Conservation (phyloP, 352 stramenopile species). For the Globisporangium middletonii region DNA sequence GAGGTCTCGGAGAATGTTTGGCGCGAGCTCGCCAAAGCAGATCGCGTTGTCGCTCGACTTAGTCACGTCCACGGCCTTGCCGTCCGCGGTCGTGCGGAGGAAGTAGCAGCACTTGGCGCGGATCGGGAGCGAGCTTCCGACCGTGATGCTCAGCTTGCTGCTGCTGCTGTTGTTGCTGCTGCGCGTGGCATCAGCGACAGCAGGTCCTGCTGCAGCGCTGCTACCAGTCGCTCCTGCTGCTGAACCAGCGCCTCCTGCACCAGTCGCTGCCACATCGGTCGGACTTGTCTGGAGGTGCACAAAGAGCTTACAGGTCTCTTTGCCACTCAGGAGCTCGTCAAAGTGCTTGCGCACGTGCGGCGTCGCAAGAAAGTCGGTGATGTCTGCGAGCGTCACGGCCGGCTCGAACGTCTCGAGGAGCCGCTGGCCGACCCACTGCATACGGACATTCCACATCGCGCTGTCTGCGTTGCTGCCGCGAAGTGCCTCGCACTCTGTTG, state of each 20-base stretch:
- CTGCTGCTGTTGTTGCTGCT: conserved; percentile 19
- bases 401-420: conserved; percentile 80
- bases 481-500: not conserved
- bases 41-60: conserved; percentile 78
- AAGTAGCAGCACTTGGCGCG: conserved; percentile 84
- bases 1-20: conserved; percentile 76
- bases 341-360: conserved; percentile 54
- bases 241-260: no score
- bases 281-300: conserved; percentile 54
- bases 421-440: conserved; percentile 78
- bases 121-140: conserved; percentile 67
- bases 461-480: not conserved
- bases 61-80: conserved; percentile 61
- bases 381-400: conserved; percentile 36
- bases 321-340: conserved; percentile 66
- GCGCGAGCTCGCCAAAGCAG: conserved; percentile 80
- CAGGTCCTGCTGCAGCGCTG: no score
- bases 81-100: conserved; percentile 56
- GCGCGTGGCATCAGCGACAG: not conserved
- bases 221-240: no score
- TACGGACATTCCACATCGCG: conserved; percentile 64
- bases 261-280: not conserved
- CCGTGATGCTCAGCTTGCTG: conserved; percentile 59
- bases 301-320: conserved; percentile 71
- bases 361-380: conserved; percentile 61